Percentiles rank a stretch among this genome's conserved stretches.
Evolutionary conservation across 108 stramenopile genomes (phyloP).

Genomic region (Conticribra weissflogii): DNA sequence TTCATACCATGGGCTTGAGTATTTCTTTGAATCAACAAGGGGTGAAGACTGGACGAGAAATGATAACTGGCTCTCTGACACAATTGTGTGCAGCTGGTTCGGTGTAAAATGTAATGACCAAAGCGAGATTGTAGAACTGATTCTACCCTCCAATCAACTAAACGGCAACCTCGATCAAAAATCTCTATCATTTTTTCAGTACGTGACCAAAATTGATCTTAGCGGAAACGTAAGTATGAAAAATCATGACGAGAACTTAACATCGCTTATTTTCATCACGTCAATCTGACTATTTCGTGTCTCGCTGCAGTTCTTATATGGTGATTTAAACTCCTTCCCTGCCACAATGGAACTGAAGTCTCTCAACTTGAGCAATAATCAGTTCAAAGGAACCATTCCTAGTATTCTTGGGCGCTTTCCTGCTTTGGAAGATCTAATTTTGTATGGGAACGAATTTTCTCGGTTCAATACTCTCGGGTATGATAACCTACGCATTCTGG

Average conservation of each 20-base stretch:
- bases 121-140: background rate
- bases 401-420: background rate
- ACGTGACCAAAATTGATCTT: background rate
- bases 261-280: too few species aligned
- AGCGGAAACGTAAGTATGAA: too few species aligned
- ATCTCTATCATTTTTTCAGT: background rate
- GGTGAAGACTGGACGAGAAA: background rate
- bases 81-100: background rate
- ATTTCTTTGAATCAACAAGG: background rate
- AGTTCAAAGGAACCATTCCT: background rate
- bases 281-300: too few species aligned
- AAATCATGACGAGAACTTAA: too few species aligned
- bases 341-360: background rate
- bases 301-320: background rate
- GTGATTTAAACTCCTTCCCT: background rate
- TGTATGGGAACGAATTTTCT: background rate
- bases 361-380: background rate
- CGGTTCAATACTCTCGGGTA: background rate
- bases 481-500: background rate
- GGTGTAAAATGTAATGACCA: background rate
- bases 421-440: background rate
- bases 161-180: background rate
- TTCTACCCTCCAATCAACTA: background rate
- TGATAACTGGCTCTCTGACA: background rate
- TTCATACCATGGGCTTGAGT: background rate